Conservation (phyloP, 768 basidiomycete genomes). For the Podaxis sp. region DNA sequence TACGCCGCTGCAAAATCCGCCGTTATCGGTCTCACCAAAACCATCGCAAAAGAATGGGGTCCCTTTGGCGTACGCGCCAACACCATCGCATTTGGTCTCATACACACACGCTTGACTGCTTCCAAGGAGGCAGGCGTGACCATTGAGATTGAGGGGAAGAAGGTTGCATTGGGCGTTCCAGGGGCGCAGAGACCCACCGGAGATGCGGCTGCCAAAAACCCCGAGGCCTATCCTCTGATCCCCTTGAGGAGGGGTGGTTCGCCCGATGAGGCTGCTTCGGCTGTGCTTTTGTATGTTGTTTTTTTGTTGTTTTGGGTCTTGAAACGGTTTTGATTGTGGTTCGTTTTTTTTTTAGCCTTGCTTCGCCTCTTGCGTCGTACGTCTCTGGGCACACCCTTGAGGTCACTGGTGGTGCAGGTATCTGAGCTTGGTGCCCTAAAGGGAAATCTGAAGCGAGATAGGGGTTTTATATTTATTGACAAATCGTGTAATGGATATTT, state of each 20-base stretch:
- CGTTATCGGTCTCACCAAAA: conserved; percentile 79
- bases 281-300: conserved; percentile 69
- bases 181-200: conserved; percentile 38
- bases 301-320: conserved; percentile 2
- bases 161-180: conserved; percentile 80
- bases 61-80: conserved; percentile 79
- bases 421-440: conserved; percentile 34
- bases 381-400: conserved; percentile 83
- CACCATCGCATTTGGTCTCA: conserved; percentile 74
- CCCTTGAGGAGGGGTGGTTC: conserved; percentile 69
- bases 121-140: conserved; percentile 74
- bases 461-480: not conserved
- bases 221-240: conserved; percentile 40
- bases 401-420: conserved; percentile 79
- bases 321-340: not conserved
- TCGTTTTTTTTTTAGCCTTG: conserved; percentile 47
- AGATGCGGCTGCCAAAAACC: conserved; percentile 21
- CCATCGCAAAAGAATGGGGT: conserved; percentile 88
- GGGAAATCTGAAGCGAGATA: not conserved
- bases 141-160: conserved; percentile 82
- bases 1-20: conserved; percentile 81
- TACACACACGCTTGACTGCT: conserved; percentile 79
- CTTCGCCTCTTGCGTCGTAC: conserved; percentile 76
- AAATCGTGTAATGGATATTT: not conserved
- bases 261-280: conserved; percentile 75